phyloP scores from a whole-genome alignment of 495 filamentous ascomycete genomes.

The Parmelia sp. region DNA sequence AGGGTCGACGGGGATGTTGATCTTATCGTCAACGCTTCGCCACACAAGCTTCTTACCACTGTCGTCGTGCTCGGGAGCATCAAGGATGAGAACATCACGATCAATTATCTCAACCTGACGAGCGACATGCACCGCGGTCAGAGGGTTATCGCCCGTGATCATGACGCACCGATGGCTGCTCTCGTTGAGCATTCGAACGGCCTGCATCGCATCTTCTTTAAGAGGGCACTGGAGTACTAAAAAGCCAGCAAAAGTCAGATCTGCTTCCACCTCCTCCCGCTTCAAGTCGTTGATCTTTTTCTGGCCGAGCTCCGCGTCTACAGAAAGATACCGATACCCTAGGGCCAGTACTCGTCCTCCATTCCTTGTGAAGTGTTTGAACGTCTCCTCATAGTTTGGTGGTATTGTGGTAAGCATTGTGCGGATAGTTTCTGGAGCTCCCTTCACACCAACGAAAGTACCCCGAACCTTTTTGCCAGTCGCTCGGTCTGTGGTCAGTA shows the following conservation, averaged over 20 bases:
- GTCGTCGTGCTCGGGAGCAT: constrained; percentile 85
- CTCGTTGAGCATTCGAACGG: constrained; percentile 96
- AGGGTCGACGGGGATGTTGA: constrained; percentile 81
- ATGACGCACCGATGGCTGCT: constrained; percentile 97
- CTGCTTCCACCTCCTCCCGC: constrained; percentile 83
- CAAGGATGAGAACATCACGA: constrained; percentile 87
- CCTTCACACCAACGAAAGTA: constrained; percentile 93
- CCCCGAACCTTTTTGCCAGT: constrained; percentile 65
- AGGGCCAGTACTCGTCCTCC: constrained; percentile 90
- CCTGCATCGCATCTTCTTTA: constrained; percentile 91
- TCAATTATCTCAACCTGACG: constrained; percentile 96
- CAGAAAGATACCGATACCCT: constrained; percentile 82
- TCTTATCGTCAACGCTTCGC: constrained; percentile 89
- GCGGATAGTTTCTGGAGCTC: constrained; percentile 91
- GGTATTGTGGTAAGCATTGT: constrained; percentile 83
- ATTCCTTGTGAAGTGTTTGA: constrained; percentile 93
- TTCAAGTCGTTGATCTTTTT: constrained; percentile 84
- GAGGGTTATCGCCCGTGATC: constrained; percentile 98
- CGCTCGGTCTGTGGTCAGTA: constrained; percentile 58
- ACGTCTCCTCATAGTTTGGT: constrained; percentile 92
- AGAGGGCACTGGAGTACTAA: constrained; percentile 90
- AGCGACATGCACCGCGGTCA: constrained; percentile 94
- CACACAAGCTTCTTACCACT: constrained; percentile 80
- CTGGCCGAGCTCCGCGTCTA: constrained; percentile 72
- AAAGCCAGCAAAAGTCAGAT: constrained; percentile 86